Evolutionary conservation across 2,329 filamentous ascomycete species (phyloP).

Genomic region (Conoideocrella luteorostrata): DNA sequence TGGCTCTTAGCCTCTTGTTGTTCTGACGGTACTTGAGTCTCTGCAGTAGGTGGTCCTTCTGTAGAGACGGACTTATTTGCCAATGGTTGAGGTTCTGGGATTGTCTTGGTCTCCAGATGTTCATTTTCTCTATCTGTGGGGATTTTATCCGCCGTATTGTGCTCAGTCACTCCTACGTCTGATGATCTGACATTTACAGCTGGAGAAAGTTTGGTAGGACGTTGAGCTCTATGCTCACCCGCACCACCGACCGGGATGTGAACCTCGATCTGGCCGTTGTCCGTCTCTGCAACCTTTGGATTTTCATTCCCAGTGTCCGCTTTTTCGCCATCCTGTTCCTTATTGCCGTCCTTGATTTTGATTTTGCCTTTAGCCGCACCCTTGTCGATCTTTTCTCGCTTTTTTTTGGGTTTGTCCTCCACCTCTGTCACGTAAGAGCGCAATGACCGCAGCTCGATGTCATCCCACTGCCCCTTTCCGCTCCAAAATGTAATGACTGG

Average conservation of each 20-base stretch:
- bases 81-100: constrained; percentile 4
- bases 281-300: constrained; percentile 11
- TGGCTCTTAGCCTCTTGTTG: too few relatives aligned
- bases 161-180: too few relatives aligned
- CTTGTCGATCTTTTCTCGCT: constrained; percentile 37
- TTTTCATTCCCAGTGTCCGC: background rate
- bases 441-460: constrained; percentile 65
- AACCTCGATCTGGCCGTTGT: too few relatives aligned
- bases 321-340: constrained; percentile 10
- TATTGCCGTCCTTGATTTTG: constrained; percentile 20
- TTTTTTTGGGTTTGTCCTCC: constrained; percentile 57
- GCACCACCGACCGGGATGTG: too few relatives aligned
- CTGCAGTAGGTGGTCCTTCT: background rate
- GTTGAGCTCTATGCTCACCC: too few relatives aligned
- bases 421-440: constrained; percentile 59
- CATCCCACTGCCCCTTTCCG: constrained; percentile 76
- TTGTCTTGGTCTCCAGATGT: too few relatives aligned
- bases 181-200: too few relatives aligned
- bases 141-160: too few relatives aligned
- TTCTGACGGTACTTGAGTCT: too few relatives aligned
- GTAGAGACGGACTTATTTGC: background rate
- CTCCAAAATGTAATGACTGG: constrained; percentile 92
- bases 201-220: too few relatives aligned
- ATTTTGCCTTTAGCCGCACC: constrained; percentile 17
- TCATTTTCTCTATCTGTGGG: too few relatives aligned